Base-by-base conservation (phyloP, 257 asterid species). In the Osmanthus fragrans region DNA sequence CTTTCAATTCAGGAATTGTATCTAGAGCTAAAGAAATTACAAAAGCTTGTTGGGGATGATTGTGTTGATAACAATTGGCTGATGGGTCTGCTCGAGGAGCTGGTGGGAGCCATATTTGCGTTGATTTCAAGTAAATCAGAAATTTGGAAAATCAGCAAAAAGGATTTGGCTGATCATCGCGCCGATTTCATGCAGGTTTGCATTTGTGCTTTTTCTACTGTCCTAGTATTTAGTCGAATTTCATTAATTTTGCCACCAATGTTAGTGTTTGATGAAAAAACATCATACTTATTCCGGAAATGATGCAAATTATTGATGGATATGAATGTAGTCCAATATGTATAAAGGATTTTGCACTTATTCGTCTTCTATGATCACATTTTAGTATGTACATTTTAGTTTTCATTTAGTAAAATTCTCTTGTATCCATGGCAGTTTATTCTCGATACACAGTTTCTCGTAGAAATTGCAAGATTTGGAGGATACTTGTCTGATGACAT, bases 401-500 rank as follows among this genome's bases (percentile, higher is more conserved):
- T 9, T 47, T 19, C 25, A 60, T 45, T 37, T 47, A 45, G 33
- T 77, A 30, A 69, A 51, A n/a, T 25, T 51, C 19, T 78, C 30
- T 73, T 71, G n/a, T n/a, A 65, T 69, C 39, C 33, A n/a, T 72
- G 69, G 73, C 92, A 89, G 97, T 67, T 87, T 45, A 84, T 81
- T 29, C 72, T 93, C 73, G 94, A 93, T 82, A 70, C 83, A 4
- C 90, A 88, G 70, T 93, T 93, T 76, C 82, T 93, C 85, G 91
- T 88, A 77, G 96, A 89, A 80, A 85, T 87, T 63, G 96, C 92
- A 60, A 87, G 88, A 81, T 56, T 75, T 7, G 92, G 92, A 23
- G 90, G 87, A 25, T 89, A 81, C 84, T 65, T 90, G 34, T 85
- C 94, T 0, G 88, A 85, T 15, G 81, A 85, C 2, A 76, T 76